Percentiles rank a stretch among this genome's conserved stretches.
Conservation (phyloP, 768 basidiomycete genomes). For the Tephrocybe sp. region DNA sequence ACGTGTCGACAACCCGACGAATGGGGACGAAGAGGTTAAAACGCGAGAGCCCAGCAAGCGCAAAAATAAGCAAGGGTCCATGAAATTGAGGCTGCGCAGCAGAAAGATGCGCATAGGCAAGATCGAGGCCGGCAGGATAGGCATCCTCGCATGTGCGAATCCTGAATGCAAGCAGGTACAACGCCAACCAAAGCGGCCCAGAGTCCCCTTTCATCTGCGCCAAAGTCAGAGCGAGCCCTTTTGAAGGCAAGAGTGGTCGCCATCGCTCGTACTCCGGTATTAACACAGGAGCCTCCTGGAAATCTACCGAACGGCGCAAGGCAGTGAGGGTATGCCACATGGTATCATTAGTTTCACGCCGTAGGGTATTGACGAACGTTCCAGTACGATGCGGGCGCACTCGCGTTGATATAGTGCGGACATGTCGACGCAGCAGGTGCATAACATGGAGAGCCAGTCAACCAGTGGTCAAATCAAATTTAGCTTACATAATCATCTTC, state of each 20-base stretch:
- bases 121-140: conserved; percentile 37
- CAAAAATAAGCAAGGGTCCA: conserved; percentile 46
- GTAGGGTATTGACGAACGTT: conserved; percentile 33
- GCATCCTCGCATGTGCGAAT: conserved; percentile 48
- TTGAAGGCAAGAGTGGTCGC: conserved; percentile 29
- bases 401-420: conserved; percentile 17
- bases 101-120: conserved; percentile 42
- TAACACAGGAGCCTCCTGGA: conserved; percentile 29
- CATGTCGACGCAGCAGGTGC: conserved; percentile 7
- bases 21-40: conserved; percentile 49
- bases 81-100: conserved; percentile 29
- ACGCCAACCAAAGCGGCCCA: conserved; percentile 55
- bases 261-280: conserved; percentile 40
- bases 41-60: conserved; percentile 47
- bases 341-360: conserved; percentile 34
- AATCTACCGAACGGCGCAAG: conserved; percentile 26
- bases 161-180: conserved; percentile 48
- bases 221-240: not conserved
- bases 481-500: conserved; percentile 9
- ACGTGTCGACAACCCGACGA: conserved; percentile 40
- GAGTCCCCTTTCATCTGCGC: not conserved
- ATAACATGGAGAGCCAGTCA: conserved; percentile 5
- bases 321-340: conserved; percentile 41
- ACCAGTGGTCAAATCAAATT: conserved; percentile 1
- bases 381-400: conserved; percentile 25